These are phyloP conservation scores for Termitomyces sp. DNA, from an alignment of 768 basidiomycete species.

Conservation along the genomic window DNA sequence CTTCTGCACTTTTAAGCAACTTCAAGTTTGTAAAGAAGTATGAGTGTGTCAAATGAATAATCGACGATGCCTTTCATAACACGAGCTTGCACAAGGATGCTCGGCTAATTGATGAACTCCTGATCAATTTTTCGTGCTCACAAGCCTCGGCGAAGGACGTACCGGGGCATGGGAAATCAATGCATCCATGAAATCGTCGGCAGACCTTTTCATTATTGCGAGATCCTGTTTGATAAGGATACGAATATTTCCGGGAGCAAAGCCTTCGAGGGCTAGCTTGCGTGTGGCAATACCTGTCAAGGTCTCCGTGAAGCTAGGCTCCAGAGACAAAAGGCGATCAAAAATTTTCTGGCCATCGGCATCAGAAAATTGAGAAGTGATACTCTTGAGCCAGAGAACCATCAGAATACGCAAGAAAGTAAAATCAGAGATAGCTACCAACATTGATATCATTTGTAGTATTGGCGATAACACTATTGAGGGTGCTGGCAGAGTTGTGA, in stretches of 20 bases:
- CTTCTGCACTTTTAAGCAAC: too few relatives aligned
- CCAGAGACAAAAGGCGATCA: slow-evolving; percentile 20
- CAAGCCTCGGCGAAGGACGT: too few relatives aligned
- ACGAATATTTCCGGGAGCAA: slow-evolving; percentile 28
- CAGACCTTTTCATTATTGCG: background rate
- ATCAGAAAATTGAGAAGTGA: slow-evolving; percentile 21
- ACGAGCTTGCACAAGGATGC: background rate
- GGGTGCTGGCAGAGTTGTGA: slow-evolving; percentile 26
- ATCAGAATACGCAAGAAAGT: background rate
- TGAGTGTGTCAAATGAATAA: background rate
- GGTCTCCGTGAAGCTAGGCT: slow-evolving; percentile 27
- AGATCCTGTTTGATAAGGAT: slow-evolving; percentile 33
- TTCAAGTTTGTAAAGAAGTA: background rate
- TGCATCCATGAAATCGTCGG: background rate
- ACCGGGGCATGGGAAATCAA: background rate
- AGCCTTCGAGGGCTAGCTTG: slow-evolving; percentile 24
- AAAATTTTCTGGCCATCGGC: slow-evolving; percentile 26
- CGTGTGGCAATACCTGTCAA: slow-evolving; percentile 23
- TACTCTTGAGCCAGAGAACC: slow-evolving; percentile 11
- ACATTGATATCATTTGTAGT: slow-evolving; percentile 29
- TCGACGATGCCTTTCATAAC: background rate
- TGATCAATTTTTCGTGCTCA: too few relatives aligned
- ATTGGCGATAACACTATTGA: slow-evolving; percentile 23
- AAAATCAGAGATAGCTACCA: background rate
- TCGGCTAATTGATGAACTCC: background rate